Evolutionary conservation across 257 asterid genomes (phyloP).

Genomic region (Voacanga thouarsii): DNA sequence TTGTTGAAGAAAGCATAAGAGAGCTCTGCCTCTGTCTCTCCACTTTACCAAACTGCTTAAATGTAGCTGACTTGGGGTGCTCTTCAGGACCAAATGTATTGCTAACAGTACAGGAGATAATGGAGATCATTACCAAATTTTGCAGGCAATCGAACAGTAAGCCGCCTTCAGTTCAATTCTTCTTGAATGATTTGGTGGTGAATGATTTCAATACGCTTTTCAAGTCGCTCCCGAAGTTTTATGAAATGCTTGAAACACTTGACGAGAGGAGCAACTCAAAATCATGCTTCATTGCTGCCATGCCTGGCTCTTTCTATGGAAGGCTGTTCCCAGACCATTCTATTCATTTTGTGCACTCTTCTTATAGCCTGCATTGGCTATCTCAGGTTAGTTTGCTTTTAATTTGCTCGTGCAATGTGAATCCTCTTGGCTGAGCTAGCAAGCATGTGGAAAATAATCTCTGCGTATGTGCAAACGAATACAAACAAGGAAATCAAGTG

Average conservation of each 20-base stretch:
- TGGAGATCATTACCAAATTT: neutral
- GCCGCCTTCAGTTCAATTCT: slow-evolving; percentile 8
- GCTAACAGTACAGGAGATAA: neutral
- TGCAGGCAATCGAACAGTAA: neutral
- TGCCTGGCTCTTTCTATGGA: slow-evolving; percentile 20
- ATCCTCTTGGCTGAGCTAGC: no score
- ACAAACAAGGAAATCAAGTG: no score
- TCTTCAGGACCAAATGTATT: slow-evolving; percentile 22
- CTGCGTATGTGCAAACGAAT: no score
- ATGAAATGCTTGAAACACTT: neutral
- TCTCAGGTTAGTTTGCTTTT: slow-evolving; percentile 6
- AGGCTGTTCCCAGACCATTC: slow-evolving; percentile 17
- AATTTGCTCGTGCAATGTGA: no score
- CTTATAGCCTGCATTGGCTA: slow-evolving; percentile 12
- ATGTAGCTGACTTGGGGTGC: slow-evolving; percentile 18
- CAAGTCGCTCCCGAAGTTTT: slow-evolving; percentile 10
- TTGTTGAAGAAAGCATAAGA: no score
- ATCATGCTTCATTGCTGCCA: slow-evolving; percentile 10
- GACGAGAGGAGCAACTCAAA: no score
- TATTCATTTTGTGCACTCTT: slow-evolving; percentile 17
- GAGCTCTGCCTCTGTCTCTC: no score
- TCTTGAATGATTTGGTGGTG: slow-evolving; percentile 15
- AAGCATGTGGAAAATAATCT: no score
- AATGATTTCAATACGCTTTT: slow-evolving; percentile 21
- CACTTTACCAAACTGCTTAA: neutral